phyloP scores from a whole-genome alignment of 2,329 filamentous ascomycete species.

The Neofusicoccum parvum region DNA sequence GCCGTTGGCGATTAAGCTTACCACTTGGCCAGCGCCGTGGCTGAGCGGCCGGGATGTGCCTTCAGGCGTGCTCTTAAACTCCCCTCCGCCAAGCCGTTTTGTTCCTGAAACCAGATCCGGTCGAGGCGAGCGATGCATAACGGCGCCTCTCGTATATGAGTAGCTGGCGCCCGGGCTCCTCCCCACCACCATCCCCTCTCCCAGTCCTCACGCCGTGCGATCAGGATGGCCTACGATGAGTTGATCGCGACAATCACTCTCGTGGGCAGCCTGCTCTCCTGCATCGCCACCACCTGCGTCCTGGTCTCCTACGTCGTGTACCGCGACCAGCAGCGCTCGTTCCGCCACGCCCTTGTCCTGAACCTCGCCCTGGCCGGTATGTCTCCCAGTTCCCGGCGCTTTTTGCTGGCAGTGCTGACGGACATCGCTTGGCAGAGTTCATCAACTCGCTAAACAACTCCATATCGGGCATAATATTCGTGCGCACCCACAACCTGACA shows the following conservation, averaged over 20 bases:
- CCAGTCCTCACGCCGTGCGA: background rate
- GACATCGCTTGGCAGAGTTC: slow-evolving; percentile 38
- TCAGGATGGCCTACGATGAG: slow-evolving; percentile 11
- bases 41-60: background rate
- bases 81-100: background rate
- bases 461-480: slow-evolving; percentile 43
- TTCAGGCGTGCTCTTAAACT: background rate
- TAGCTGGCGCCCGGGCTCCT: background rate
- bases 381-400: background rate
- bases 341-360: slow-evolving; percentile 29
- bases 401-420: background rate
- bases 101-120: slow-evolving; percentile 10
- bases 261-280: slow-evolving; percentile 29
- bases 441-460: slow-evolving; percentile 49
- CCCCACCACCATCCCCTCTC: background rate
- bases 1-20: background rate
- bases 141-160: slow-evolving; percentile 8
- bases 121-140: slow-evolving; percentile 1
- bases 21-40: background rate
- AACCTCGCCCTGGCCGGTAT: slow-evolving; percentile 30
- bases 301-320: slow-evolving; percentile 28
- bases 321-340: slow-evolving; percentile 26
- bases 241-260: slow-evolving; percentile 25
- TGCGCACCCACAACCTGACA: slow-evolving; percentile 30
- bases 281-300: slow-evolving; percentile 24